These are phyloP conservation scores for Oryza australiensis DNA, from an alignment of 176 grass and related monocot species.

Conservation along the genomic window DNA sequence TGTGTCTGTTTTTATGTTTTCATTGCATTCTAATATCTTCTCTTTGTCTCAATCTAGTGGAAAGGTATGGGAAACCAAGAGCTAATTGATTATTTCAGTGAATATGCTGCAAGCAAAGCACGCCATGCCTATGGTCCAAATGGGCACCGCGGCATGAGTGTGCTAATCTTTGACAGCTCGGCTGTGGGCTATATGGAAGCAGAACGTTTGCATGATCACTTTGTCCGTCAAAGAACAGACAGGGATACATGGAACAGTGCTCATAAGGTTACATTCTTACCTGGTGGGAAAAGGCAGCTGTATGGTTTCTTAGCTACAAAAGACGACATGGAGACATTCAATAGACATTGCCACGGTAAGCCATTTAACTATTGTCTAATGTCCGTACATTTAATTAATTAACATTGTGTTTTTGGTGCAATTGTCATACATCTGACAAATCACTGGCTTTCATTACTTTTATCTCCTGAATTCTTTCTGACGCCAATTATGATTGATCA, in stretches of 20 bases:
- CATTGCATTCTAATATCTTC: constrained; percentile 23
- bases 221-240: constrained; percentile 64
- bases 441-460: constrained; percentile 16
- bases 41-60: constrained; percentile 54
- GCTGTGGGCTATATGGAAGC: constrained; percentile 79
- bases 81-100: constrained; percentile 72
- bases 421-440: constrained; percentile 27
- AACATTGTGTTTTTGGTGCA: not conserved
- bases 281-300: constrained; percentile 75
- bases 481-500: not conserved
- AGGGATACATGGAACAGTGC: constrained; percentile 60
- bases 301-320: constrained; percentile 80
- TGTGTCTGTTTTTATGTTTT: not conserved
- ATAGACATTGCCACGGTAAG: constrained; percentile 71
- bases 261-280: constrained; percentile 42
- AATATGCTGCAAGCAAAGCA: constrained; percentile 74
- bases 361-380: constrained; percentile 7
- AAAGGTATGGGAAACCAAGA: constrained; percentile 91
- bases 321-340: constrained; percentile 83
- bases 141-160: constrained; percentile 87
- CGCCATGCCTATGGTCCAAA: constrained; percentile 80
- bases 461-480: not conserved
- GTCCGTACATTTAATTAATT: not conserved
- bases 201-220: constrained; percentile 78
- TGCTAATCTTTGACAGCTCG: constrained; percentile 80